Conservation (phyloP, 2,329 filamentous ascomycete species). For the Aspergillus unguis region DNA sequence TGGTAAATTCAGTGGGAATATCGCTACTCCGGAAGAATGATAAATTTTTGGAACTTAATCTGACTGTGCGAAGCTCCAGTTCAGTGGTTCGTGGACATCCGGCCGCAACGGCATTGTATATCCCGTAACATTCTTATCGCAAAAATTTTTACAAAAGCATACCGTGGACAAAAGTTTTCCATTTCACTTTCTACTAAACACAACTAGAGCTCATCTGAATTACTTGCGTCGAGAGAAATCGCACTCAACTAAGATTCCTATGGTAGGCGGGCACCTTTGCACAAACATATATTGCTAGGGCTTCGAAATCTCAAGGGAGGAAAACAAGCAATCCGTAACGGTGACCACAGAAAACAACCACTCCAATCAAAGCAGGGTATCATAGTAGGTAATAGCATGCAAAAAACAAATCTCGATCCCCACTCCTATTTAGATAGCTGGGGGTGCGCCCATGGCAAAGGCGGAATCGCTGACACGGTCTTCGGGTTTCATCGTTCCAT, state of each 20-base stretch:
- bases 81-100: neutral
- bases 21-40: neutral
- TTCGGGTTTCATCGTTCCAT: conserved; percentile 69
- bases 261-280: neutral
- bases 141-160: conserved; percentile 1
- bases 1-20: neutral
- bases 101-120: neutral
- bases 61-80: neutral
- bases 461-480: conserved; percentile 46
- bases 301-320: neutral
- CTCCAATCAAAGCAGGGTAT: conserved; percentile 6
- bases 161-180: neutral
- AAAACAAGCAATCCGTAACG: neutral
- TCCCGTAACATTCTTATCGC: conserved; percentile 13
- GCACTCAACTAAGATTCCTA: too few species aligned
- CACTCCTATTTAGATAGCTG: conserved; percentile 17
- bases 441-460: conserved; percentile 47
- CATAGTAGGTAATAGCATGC: conserved; percentile 2
- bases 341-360: neutral
- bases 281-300: neutral
- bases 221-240: too few species aligned
- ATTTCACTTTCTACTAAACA: too few species aligned
- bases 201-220: too few species aligned
- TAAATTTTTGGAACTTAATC: neutral
- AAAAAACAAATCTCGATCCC: neutral